Evolutionary conservation across 2,329 filamentous ascomycete species (phyloP).

Genomic region (Xylariaceae sp.): DNA sequence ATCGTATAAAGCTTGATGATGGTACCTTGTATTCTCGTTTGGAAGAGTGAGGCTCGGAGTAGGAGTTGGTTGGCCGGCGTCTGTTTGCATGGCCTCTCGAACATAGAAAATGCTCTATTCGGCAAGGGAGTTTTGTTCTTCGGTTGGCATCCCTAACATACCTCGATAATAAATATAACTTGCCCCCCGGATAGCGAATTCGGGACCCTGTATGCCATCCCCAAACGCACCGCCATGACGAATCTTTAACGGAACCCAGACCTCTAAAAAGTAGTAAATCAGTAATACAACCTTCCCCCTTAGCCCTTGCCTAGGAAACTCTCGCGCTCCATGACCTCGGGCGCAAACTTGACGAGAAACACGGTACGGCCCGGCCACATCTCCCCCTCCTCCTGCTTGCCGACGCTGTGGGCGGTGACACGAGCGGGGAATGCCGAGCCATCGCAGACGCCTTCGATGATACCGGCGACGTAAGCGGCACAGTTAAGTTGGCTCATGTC

Average conservation of each 20-base stretch:
- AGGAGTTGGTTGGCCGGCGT: background rate
- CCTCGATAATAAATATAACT: background rate
- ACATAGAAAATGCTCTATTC: background rate
- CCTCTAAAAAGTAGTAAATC: slow-evolving; percentile 4
- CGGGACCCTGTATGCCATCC: too few species aligned
- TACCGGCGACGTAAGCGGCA: slow-evolving; percentile 89
- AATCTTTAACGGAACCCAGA: slow-evolving; percentile 10
- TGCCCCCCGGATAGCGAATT: too few species aligned
- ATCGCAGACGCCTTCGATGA: slow-evolving; percentile 94
- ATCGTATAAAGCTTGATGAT: too few species aligned
- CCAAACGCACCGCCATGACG: slow-evolving; percentile 22
- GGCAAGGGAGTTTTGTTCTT: slow-evolving; percentile 3
- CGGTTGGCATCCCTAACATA: slow-evolving; percentile 4
- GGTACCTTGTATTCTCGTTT: background rate
- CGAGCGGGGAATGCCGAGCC: slow-evolving; percentile 83
- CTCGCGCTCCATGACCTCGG: slow-evolving; percentile 90
- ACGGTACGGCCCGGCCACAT: slow-evolving; percentile 97
- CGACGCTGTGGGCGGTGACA: slow-evolving; percentile 82
- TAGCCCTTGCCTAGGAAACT: slow-evolving; percentile 64
- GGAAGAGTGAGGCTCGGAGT: background rate
- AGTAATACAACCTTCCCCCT: background rate
- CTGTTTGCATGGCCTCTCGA: background rate
- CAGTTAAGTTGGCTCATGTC: slow-evolving; percentile 98
- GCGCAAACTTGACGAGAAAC: slow-evolving; percentile 87
- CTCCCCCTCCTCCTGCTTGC: slow-evolving; percentile 53